phyloP scores from a whole-genome alignment of 1,284 basidiomycete species.

The Sporisorium scitamineum region DNA sequence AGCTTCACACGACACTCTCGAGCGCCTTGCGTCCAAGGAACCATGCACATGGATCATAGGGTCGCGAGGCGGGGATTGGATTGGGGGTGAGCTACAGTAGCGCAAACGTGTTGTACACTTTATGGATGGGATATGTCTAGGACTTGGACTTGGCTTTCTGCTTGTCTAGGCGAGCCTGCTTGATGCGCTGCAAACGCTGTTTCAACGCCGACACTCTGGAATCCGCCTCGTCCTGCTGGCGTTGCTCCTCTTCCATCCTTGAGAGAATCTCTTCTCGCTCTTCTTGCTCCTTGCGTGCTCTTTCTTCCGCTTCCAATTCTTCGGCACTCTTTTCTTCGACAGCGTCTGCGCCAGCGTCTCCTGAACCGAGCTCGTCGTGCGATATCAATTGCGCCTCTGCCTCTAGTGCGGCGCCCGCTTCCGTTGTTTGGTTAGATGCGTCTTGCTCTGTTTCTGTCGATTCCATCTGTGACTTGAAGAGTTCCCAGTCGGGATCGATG shows the following conservation, averaged over 20 bases:
- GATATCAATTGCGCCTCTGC: constrained; percentile 52
- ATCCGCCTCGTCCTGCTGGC: constrained; percentile 59
- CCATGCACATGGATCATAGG: not conserved
- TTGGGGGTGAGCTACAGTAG: not conserved
- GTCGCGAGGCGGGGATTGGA: not conserved
- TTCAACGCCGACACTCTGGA: constrained; percentile 53
- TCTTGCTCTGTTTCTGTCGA: constrained; percentile 3
- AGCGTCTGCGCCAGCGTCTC: not conserved
- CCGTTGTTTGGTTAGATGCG: not conserved
- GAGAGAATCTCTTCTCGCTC: constrained; percentile 57
- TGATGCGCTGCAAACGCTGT: constrained; percentile 44
- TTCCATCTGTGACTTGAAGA: constrained; percentile 55
- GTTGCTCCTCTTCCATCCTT: constrained; percentile 60
- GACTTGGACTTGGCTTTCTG: constrained; percentile 24
- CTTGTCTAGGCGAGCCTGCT: constrained; percentile 40
- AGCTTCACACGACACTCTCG: constrained; percentile 6
- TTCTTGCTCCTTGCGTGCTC: constrained; percentile 47
- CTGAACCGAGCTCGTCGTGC: not conserved
- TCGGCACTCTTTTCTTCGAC: constrained; percentile 26
- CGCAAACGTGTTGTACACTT: not conserved
- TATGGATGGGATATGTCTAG: not conserved
- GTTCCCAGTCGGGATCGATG: constrained; percentile 57
- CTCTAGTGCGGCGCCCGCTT: constrained; percentile 48
- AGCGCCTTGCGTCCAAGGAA: not conserved
- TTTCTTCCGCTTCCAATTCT: constrained; percentile 40